phyloP scores from a whole-genome alignment of 441 rosid species.

The Brassica hybrid region DNA sequence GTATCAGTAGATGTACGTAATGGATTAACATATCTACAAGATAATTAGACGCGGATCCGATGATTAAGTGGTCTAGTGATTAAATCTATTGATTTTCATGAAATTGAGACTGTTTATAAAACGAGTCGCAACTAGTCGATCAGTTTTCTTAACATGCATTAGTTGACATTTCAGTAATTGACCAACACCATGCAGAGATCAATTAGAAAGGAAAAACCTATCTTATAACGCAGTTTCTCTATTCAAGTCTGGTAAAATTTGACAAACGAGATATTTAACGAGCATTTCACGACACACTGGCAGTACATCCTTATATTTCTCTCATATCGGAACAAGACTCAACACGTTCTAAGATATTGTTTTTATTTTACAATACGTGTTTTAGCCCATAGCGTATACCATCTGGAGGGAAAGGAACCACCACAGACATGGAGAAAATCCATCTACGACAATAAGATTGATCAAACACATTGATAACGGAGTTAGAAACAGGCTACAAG shows the following conservation, averaged over 20 bases:
- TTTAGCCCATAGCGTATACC: not conserved
- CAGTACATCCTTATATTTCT: not conserved
- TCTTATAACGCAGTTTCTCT: not conserved
- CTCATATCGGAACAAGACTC: not conserved
- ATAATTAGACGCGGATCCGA: not conserved
- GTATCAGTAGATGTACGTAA: not conserved
- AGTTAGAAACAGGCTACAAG: not conserved
- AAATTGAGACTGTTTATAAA: not conserved
- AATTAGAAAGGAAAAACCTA: not conserved
- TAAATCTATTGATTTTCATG: not conserved
- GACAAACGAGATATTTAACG: not conserved
- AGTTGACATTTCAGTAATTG: constrained; percentile 10
- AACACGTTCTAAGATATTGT: not conserved
- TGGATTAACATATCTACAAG: not conserved
- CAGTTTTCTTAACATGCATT: not conserved
- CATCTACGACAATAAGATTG: not conserved
- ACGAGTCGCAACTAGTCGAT: constrained; percentile 3
- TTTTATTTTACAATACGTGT: not conserved
- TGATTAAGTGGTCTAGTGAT: not conserved
- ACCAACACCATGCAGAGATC: not conserved
- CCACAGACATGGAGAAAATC: not conserved
- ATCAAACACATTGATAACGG: not conserved
- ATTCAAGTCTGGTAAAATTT: not conserved
- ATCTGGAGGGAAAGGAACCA: not conserved
- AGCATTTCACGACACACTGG: not conserved